A percentile compares a stretch with the other conserved stretches of the same genome.
Evolutionary conservation across 2,329 filamentous ascomycete species (phyloP).

Genomic region (Paraconiothyrium sp.): DNA sequence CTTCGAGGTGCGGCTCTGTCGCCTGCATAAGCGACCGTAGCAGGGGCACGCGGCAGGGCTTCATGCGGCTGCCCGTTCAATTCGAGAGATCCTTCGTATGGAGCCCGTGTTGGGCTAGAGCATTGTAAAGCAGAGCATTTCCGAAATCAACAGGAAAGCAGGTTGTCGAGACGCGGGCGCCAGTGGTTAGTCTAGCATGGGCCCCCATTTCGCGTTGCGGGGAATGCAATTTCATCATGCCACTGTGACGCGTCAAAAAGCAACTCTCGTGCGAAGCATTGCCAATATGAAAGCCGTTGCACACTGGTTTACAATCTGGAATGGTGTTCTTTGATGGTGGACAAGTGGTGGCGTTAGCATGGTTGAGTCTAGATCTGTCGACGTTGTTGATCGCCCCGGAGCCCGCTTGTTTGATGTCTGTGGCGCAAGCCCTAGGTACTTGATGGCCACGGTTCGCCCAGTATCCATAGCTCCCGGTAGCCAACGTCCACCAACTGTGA

Average conservation of each 20-base stretch:
- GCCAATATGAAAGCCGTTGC: too few relatives aligned
- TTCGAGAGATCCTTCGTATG: not conserved
- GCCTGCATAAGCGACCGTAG: not conserved
- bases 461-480: not conserved
- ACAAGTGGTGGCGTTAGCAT: not conserved
- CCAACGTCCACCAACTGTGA: not conserved
- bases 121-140: not conserved
- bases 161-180: not conserved
- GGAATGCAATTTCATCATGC: not conserved
- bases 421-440: constrained; percentile 2
- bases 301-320: not conserved
- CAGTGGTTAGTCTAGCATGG: not conserved
- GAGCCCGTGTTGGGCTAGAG: not conserved
- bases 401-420: not conserved
- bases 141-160: not conserved
- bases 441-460: constrained; percentile 2
- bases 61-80: not conserved
- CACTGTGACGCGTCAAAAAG: not conserved
- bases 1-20: not conserved
- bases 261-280: not conserved
- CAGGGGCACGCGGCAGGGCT: not conserved
- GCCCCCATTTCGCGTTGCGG: not conserved
- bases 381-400: constrained; percentile 7
- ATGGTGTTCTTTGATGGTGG: not conserved
- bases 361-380: not conserved